Base-by-base conservation (phyloP, 257 asterid species). In the Cordia subcordata region DNA sequence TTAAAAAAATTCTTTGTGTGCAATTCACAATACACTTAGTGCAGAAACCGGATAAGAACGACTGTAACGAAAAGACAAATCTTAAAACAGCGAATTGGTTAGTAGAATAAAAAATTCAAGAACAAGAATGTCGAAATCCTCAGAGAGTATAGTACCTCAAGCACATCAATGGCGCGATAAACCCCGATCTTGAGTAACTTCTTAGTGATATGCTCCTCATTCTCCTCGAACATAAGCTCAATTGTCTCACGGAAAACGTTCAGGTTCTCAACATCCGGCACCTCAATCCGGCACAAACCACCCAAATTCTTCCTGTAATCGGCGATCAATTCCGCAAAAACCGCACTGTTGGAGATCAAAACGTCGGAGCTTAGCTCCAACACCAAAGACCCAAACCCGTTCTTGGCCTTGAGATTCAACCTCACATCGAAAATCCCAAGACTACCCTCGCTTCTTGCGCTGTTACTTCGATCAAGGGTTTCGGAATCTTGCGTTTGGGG, bases 141-240 rank as follows among this genome's bases (percentile, higher is more conserved):
- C 35, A 27, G n/a, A 27, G 35, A 27, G 35, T 1, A 27, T 14
- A 19, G 19, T 76, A 92, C 99, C 99, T 86, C 96, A 12, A 88
- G 96, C 17, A 88, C 59, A 63, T 81, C 91, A 63, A 83, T 88
- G 60, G 85, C 71, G 22, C 89, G 90, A 65, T 74, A 81, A 72
- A 76, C 96, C 62, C 99, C 96, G 20, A 84, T 66, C 68, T 80
- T 82, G 60, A 81, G 65, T 67, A 92, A 83, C 68, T 72, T 76
- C 68, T 77, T 72, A 13, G 75, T 60, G 61, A 86, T 77, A 68
- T 86, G 85, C n/a, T 78, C 94, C 75, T 82, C 94, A 67, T 86
- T 86, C n/a, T 78, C 94, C 75, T 82, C 94, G 72, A 92, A 92
- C 96, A 92, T 92, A 56, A 92, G 86, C 74, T 86, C 96, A 53